A percentile compares a stretch with the other conserved stretches of the same genome.
These are phyloP conservation scores for Trypethelium eluteriae DNA, from an alignment of 495 filamentous ascomycete genomes.

Conservation along the genomic window DNA sequence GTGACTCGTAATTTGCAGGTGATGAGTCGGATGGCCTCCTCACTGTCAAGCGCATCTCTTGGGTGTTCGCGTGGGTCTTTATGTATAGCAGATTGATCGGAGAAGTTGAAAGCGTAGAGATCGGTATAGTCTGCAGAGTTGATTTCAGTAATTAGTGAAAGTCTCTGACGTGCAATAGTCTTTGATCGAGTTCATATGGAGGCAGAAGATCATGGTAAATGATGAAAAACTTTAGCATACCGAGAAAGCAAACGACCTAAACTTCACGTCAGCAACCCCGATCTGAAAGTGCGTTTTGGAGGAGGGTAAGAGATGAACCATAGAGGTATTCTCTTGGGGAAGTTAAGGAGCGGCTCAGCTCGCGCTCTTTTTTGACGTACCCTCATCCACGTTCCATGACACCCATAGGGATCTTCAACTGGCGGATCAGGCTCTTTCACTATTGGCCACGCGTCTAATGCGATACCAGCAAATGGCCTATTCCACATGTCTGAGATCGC, in stretches of 20 bases:
- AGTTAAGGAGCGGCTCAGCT: not conserved
- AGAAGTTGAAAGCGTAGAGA: constrained; percentile 6
- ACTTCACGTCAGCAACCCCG: constrained; percentile 10
- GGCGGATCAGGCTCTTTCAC: constrained; percentile 28
- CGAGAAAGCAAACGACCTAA: constrained; percentile 46
- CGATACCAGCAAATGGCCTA: constrained; percentile 46
- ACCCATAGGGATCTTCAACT: constrained; percentile 53
- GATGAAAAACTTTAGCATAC: not conserved
- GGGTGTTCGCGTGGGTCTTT: constrained; percentile 39
- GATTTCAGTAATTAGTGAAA: not conserved
- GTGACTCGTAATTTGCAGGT: constrained; percentile 51
- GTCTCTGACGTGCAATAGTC: too few species aligned
- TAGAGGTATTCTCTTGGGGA: too few species aligned
- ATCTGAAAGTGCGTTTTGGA: not conserved
- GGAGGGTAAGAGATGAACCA: not conserved
- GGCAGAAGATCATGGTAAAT: not conserved
- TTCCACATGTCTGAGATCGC: constrained; percentile 44
- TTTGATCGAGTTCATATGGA: too few species aligned
- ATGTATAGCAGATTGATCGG: constrained; percentile 25
- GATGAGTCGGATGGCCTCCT: constrained; percentile 55
- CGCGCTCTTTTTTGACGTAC: constrained; percentile 25
- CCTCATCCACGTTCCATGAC: constrained; percentile 53
- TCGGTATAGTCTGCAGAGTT: constrained; percentile 22
- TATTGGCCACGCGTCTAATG: constrained; percentile 28
- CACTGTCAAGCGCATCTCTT: constrained; percentile 38